Evolutionary conservation across 306 rosid species (phyloP).

Genomic region (Rosa rugosa): DNA sequence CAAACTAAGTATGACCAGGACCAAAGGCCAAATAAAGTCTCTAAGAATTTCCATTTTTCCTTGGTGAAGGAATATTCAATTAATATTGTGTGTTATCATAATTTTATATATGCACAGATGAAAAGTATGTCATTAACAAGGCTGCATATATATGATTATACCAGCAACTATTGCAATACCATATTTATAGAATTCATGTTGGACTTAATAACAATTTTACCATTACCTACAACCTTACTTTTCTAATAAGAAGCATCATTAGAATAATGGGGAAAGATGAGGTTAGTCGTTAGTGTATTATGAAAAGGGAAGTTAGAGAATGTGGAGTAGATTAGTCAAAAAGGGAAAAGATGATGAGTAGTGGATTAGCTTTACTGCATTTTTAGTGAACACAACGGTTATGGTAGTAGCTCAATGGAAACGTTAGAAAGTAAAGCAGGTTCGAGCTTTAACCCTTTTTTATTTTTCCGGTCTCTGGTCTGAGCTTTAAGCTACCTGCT

Average conservation of each 20-base stretch:
- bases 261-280: slow-evolving; percentile 4
- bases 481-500: slow-evolving; percentile 1
- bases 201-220: background rate
- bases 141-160: background rate
- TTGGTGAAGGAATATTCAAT: background rate
- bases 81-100: background rate
- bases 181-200: background rate
- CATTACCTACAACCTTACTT: background rate
- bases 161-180: background rate
- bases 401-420: slow-evolving; percentile 3
- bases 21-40: background rate
- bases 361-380: slow-evolving; percentile 7
- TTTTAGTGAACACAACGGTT: slow-evolving; percentile 2
- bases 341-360: background rate
- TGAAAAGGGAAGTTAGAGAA: background rate
- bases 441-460: background rate
- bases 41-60: background rate
- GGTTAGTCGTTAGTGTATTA: background rate
- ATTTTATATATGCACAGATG: background rate
- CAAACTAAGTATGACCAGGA: background rate
- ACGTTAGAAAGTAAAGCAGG: slow-evolving; percentile 7
- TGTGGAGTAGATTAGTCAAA: slow-evolving; percentile 10
- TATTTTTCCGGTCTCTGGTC: background rate
- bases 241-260: background rate
- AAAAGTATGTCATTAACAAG: background rate